phyloP scores from a whole-genome alignment of 192 early-diverging fungal species.

The Linnemannia schmuckeri region DNA sequence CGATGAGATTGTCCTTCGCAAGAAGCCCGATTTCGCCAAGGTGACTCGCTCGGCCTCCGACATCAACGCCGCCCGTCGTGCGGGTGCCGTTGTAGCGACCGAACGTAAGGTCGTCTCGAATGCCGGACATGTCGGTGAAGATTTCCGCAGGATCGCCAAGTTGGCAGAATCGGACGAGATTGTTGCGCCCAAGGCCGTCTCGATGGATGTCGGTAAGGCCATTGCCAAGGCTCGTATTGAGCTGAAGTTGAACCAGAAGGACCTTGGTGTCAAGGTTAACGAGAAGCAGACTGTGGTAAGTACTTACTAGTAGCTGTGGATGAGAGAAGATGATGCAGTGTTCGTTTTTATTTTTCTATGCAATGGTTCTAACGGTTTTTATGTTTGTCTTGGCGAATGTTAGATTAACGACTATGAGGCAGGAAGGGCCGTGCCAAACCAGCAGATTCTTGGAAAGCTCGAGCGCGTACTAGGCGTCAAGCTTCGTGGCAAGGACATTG shows the following conservation, averaged over 20 bases:
- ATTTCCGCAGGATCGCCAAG: conserved; percentile 82
- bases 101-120: conserved; percentile 79
- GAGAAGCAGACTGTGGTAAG: conserved; percentile 86
- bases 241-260: conserved; percentile 87
- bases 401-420: conserved; percentile 89
- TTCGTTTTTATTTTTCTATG: not conserved
- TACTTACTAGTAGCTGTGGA: not conserved
- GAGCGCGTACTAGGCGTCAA: conserved; percentile 90
- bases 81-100: conserved; percentile 75
- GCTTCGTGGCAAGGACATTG: conserved; percentile 82
- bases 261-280: conserved; percentile 85
- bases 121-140: conserved; percentile 67
- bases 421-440: conserved; percentile 87
- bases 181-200: conserved; percentile 71
- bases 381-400: not conserved
- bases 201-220: conserved; percentile 79
- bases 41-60: conserved; percentile 69
- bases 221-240: conserved; percentile 84
- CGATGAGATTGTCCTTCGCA: conserved; percentile 78
- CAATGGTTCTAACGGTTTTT: not conserved
- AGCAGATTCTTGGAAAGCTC: conserved; percentile 87
- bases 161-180: conserved; percentile 90
- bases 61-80: conserved; percentile 78
- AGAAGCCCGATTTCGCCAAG: conserved; percentile 69
- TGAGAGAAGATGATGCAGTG: not conserved